These are phyloP conservation scores for Bremia lactucae DNA, from an alignment of 352 stramenopile species.

Conservation along the genomic window DNA sequence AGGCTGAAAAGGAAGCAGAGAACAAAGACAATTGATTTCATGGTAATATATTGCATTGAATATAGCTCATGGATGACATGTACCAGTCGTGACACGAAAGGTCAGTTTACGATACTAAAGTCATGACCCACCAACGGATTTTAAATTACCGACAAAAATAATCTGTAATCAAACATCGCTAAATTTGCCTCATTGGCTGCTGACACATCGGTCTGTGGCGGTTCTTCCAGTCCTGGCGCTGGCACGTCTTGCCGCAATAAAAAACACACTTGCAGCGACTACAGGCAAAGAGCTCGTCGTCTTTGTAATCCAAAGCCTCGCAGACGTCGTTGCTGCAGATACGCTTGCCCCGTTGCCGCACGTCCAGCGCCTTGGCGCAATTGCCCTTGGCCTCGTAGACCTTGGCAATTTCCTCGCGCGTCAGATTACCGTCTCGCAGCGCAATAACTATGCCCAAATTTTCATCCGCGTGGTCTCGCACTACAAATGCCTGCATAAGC, in stretches of 20 bases:
- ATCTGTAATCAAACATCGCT: no score
- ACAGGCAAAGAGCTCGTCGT: slow-evolving; percentile 30
- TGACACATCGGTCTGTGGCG: slow-evolving; percentile 40
- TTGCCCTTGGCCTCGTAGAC: slow-evolving; percentile 56
- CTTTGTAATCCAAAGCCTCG: slow-evolving; percentile 35
- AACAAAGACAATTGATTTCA: no score
- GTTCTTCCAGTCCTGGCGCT: slow-evolving; percentile 56
- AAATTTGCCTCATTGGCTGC: no score
- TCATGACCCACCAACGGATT: no score
- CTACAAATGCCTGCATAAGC: slow-evolving; percentile 29
- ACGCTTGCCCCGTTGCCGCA: slow-evolving; percentile 31
- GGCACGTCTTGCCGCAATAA: slow-evolving; percentile 56
- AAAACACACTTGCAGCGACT: slow-evolving; percentile 58
- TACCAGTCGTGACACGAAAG: no score
- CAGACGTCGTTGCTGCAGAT: slow-evolving; percentile 46
- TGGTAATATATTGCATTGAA: no score
- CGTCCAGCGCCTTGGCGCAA: slow-evolving; percentile 28
- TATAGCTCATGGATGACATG: no score
- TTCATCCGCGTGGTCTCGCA: slow-evolving; percentile 32
- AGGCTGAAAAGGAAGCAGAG: no score
- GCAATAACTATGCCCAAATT: slow-evolving; percentile 23
- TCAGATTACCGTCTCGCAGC: slow-evolving; percentile 50
- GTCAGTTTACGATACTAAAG: no score
- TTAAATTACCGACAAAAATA: no score
- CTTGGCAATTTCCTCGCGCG: slow-evolving; percentile 61